These are phyloP conservation scores for Moesziomyces sp. DNA, from an alignment of 1,284 basidiomycete genomes.

Conservation along the genomic window DNA sequence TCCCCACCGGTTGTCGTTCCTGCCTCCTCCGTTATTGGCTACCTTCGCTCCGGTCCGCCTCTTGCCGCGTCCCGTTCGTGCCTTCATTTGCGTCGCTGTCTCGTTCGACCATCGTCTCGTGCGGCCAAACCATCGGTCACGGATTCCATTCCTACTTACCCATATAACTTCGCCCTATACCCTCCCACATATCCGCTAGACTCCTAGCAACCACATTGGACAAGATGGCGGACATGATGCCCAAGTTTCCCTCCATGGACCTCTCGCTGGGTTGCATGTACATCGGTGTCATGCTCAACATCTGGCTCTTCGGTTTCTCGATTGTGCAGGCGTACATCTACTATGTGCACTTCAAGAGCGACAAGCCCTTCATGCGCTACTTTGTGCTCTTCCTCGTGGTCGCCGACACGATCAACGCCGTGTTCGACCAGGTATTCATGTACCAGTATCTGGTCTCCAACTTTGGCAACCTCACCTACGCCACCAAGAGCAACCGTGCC, in stretches of 20 bases:
- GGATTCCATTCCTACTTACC: not conserved
- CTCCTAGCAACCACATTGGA: slow-evolving; percentile 1
- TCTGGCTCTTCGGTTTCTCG: slow-evolving; percentile 60
- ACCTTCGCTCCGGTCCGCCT: too few relatives aligned
- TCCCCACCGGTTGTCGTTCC: too few relatives aligned
- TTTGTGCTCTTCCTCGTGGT: slow-evolving; percentile 57
- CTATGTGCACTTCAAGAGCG: slow-evolving; percentile 55
- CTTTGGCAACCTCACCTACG: slow-evolving; percentile 56
- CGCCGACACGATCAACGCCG: slow-evolving; percentile 52
- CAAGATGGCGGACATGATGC: slow-evolving; percentile 32
- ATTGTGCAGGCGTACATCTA: slow-evolving; percentile 62
- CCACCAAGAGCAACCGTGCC: slow-evolving; percentile 38
- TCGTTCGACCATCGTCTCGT: too few relatives aligned
- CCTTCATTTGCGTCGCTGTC: too few relatives aligned
- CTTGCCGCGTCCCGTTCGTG: too few relatives aligned
- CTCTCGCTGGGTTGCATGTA: slow-evolving; percentile 59
- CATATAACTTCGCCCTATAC: too few relatives aligned
- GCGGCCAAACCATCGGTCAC: too few relatives aligned
- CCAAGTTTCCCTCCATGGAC: slow-evolving; percentile 34
- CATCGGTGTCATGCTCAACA: slow-evolving; percentile 61
- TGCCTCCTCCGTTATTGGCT: too few relatives aligned
- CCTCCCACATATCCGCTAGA: not conserved
- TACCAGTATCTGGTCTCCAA: slow-evolving; percentile 60
- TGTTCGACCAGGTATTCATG: slow-evolving; percentile 56
- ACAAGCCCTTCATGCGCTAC: slow-evolving; percentile 54